These are phyloP conservation scores for Holtermannia corniformis DNA, from an alignment of 768 basidiomycete species.

Conservation along the genomic window DNA sequence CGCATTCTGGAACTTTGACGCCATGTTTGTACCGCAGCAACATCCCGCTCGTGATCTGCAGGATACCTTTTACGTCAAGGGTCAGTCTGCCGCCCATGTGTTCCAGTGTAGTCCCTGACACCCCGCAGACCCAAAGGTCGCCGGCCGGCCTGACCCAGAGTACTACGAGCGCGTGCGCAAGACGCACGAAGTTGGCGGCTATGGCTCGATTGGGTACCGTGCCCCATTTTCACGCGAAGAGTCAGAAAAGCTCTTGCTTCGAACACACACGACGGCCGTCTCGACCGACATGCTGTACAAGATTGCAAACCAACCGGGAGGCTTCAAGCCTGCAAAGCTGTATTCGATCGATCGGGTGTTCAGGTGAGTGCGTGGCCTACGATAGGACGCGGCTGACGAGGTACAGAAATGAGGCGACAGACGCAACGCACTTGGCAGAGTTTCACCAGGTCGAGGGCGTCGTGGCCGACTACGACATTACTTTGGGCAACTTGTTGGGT, in stretches of 20 bases:
- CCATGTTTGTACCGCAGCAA: slow-evolving; percentile 95
- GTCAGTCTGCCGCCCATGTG: slow-evolving; percentile 42
- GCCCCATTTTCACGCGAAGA: slow-evolving; percentile 93
- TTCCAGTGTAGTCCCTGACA: background rate
- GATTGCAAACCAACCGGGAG: slow-evolving; percentile 67
- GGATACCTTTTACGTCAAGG: slow-evolving; percentile 97
- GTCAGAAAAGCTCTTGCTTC: slow-evolving; percentile 78
- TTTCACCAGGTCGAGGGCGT: slow-evolving; percentile 99
- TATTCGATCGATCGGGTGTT: slow-evolving; percentile 98
- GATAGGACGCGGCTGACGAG: background rate
- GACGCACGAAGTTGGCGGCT: slow-evolving; percentile 71
- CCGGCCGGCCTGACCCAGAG: slow-evolving; percentile 63
- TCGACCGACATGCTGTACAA: slow-evolving; percentile 90
- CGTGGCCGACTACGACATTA: slow-evolving; percentile 84
- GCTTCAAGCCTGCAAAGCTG: slow-evolving; percentile 82
- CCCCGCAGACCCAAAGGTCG: slow-evolving; percentile 60
- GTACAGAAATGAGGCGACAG: slow-evolving; percentile 83
- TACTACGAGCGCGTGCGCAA: slow-evolving; percentile 78
- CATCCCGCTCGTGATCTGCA: slow-evolving; percentile 96
- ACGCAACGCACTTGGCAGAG: slow-evolving; percentile 95
- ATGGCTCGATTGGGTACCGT: slow-evolving; percentile 90
- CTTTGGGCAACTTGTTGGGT: slow-evolving; percentile 93
- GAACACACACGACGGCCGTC: slow-evolving; percentile 94
- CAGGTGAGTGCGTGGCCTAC: slow-evolving; percentile 39
- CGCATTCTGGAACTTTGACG: slow-evolving; percentile 98